These are phyloP conservation scores for Pinus taeda DNA, from an alignment of 75 land plant species.

Conservation along the genomic window DNA sequence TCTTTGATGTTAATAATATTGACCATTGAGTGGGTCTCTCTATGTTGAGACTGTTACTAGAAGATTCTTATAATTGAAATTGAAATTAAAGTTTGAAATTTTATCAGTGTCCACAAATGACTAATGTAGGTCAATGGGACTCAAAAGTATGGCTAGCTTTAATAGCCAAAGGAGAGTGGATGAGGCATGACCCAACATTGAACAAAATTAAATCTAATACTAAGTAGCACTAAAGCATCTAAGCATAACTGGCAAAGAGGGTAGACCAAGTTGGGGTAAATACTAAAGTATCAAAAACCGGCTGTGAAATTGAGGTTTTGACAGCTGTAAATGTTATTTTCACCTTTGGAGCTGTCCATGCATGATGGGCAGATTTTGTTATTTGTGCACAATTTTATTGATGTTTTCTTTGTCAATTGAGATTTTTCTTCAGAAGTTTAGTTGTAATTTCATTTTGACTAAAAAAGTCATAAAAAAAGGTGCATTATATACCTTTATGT, in stretches of 20 bases:
- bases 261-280: too few relatives aligned
- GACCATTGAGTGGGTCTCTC: neutral
- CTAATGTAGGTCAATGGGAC: too few relatives aligned
- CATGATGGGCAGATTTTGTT: neutral
- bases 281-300: too few relatives aligned
- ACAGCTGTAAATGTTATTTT: neutral
- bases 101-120: too few relatives aligned
- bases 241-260: too few relatives aligned
- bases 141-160: too few relatives aligned
- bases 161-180: too few relatives aligned
- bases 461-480: neutral
- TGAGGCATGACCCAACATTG: too few relatives aligned
- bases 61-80: neutral
- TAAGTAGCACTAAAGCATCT: too few relatives aligned
- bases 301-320: neutral
- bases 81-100: too few relatives aligned
- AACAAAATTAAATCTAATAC: too few relatives aligned
- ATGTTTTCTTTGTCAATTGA: neutral
- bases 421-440: neutral
- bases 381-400: neutral
- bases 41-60: neutral
- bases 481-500: neutral
- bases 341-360: constrained; percentile 3
- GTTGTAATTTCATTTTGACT: neutral
- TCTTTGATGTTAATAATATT: neutral